Evolutionary conservation across 2,329 filamentous ascomycete species (phyloP).

Genomic region (Polychaeton citri): DNA sequence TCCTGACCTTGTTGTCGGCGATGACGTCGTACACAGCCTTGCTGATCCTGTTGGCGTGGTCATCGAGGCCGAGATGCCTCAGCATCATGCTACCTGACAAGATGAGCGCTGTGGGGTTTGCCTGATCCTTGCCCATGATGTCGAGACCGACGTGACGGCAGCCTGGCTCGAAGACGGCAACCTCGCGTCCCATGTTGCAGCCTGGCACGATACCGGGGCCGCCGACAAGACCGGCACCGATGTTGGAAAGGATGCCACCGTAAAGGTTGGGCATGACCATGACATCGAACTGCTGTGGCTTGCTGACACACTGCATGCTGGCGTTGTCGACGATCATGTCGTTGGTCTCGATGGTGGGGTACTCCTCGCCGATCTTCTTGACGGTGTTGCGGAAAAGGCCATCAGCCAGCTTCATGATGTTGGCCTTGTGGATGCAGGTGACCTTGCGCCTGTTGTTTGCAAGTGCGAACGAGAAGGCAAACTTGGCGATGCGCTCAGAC

Average conservation of each 20-base stretch:
- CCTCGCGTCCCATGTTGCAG: slow-evolving; percentile 98
- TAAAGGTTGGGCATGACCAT: slow-evolving; percentile 99
- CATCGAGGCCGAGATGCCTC: slow-evolving; percentile 90
- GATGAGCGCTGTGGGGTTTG: slow-evolving; percentile 91
- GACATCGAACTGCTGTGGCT: slow-evolving; percentile 96
- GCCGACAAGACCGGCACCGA: slow-evolving; percentile 90
- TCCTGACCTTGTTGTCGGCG: slow-evolving; percentile 76
- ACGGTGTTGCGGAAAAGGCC: slow-evolving; percentile 98
- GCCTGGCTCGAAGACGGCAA: slow-evolving; percentile 96
- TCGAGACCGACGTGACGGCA: slow-evolving; percentile 98
- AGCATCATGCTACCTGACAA: slow-evolving; percentile 95
- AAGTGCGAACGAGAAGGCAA: slow-evolving; percentile 93
- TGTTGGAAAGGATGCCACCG: slow-evolving; percentile 97
- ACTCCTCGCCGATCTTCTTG: slow-evolving; percentile 85
- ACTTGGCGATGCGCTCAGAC: slow-evolving; percentile 98
- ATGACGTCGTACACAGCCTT: slow-evolving; percentile 75
- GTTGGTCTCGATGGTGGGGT: slow-evolving; percentile 87
- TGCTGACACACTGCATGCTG: slow-evolving; percentile 95
- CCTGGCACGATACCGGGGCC: slow-evolving; percentile 94
- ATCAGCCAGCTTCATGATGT: slow-evolving; percentile 99
- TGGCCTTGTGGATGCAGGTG: slow-evolving; percentile 99
- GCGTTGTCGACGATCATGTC: slow-evolving; percentile 99
- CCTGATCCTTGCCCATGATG: slow-evolving; percentile 99
- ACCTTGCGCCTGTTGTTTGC: slow-evolving; percentile 99
- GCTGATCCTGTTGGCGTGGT: slow-evolving; percentile 96